Evolutionary conservation across 192 early-diverging fungal species (phyloP).

Genomic region (Spizellomyces punctatus): DNA sequence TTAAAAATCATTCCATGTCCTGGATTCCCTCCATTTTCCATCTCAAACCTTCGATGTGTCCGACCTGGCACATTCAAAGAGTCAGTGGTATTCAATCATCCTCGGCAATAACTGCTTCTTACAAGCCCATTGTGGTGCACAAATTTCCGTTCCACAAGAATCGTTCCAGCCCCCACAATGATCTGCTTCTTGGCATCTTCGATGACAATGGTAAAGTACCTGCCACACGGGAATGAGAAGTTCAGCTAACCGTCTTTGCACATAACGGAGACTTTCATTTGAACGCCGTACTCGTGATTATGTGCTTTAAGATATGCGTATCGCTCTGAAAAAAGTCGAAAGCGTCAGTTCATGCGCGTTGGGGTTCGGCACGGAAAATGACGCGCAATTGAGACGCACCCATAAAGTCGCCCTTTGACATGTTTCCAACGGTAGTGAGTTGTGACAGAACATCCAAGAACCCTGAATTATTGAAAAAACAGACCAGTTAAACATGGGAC

Average conservation of each 20-base stretch:
- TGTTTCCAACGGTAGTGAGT: constrained; percentile 77
- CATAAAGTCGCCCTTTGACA: constrained; percentile 69
- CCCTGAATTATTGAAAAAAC: constrained; percentile 26
- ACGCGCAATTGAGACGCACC: constrained; percentile 41
- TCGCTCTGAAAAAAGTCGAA: constrained; percentile 50
- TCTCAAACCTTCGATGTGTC: constrained; percentile 82
- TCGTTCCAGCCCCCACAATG: constrained; percentile 83
- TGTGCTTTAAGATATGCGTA: constrained; percentile 76
- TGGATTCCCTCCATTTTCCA: constrained; percentile 66
- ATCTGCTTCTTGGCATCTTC: constrained; percentile 66
- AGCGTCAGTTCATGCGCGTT: background rate
- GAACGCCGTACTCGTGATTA: constrained; percentile 65
- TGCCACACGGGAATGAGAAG: constrained; percentile 12
- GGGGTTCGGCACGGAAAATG: background rate
- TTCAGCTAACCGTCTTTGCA: background rate
- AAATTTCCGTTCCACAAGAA: constrained; percentile 92
- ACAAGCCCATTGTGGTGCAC: constrained; percentile 79
- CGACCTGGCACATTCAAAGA: constrained; percentile 55
- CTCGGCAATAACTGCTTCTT: constrained; percentile 19
- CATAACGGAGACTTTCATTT: background rate
- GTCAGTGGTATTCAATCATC: constrained; percentile 2
- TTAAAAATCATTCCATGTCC: constrained; percentile 37
- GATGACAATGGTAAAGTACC: constrained; percentile 81
- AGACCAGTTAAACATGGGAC: background rate
- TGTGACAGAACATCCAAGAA: constrained; percentile 62